Evolutionary conservation across 2,329 filamentous ascomycete genomes (phyloP), one percentile per base, ranked within the genome.

Genomic region (Tolypocladium paradoxum): DNA sequence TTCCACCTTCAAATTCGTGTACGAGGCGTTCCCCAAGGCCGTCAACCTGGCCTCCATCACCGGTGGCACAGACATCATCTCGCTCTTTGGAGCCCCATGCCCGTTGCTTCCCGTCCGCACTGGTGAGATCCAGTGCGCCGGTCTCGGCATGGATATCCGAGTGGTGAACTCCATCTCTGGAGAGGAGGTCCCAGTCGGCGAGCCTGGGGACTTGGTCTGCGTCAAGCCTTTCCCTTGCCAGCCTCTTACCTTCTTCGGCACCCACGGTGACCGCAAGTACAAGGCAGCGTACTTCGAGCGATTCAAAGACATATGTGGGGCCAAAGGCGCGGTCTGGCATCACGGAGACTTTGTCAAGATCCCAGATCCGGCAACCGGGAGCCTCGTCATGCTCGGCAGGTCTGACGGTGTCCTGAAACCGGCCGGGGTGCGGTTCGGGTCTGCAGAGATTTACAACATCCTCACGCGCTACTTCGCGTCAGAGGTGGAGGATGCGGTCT

Each of bases 381-480:
- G 90, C 0, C 72, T 97, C 11, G 77, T 90, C 59, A 97, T 97
- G 92, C 79, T 97, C 0, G 92, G 93, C 3, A 81, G 92, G 29
- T 93, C 87, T 50, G 92, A 99, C 62, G 93, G 93, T 4, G 88
- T 97, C 6, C 73, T 99, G 16, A 99, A 99, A 66, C 93, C 93
- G 0, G 82, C 86, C 0, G 93, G 93, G 2, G 90, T 99, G 20
- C 78, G 92, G 0, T 97, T 99, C 64, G 92, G 92, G 5, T 90
- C 85, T 34, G 90, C 92, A 0, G 93, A 99, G 73, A 96, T 99
- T 22, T 97, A 97, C 70, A 96, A 96, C 65, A 77, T 96, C n/a
- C 73, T 97, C 31, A 81, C 93, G 2, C 83, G 88, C 59, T 87
- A 90, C 69, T 96, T 96, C 62, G 79, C 84, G 0, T 72, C 77